These are phyloP conservation scores for Neurospora tetraspora DNA, from an alignment of 495 filamentous ascomycete species.

Conservation along the genomic window DNA sequence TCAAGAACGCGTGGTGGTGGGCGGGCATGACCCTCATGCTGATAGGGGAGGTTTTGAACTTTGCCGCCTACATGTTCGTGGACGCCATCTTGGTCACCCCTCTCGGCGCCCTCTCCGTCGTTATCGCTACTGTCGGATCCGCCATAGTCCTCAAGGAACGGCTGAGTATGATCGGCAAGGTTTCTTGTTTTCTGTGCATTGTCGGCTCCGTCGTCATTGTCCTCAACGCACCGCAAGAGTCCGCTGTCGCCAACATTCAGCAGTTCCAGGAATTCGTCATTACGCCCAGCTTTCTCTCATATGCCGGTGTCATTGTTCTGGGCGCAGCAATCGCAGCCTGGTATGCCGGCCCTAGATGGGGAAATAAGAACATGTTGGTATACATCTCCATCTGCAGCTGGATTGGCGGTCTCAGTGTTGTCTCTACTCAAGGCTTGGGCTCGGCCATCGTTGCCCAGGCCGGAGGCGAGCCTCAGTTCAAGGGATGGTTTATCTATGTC, in stretches of 20 bases:
- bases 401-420: conserved; percentile 89
- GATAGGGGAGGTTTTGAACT: conserved; percentile 92
- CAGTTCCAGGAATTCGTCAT: conserved; percentile 88
- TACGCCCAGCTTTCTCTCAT: conserved; percentile 74
- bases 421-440: conserved; percentile 87
- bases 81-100: conserved; percentile 96
- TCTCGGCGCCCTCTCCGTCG: conserved; percentile 87
- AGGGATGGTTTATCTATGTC: conserved; percentile 94
- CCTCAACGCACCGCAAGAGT: conserved; percentile 81
- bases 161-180: conserved; percentile 89
- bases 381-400: conserved; percentile 94
- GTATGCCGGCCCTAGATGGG: conserved; percentile 82
- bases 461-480: conserved; percentile 73
- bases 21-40: conserved; percentile 95
- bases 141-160: conserved; percentile 96
- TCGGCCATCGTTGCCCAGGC: conserved; percentile 85
- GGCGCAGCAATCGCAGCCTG: conserved; percentile 61
- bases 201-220: conserved; percentile 88
- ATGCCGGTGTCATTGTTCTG: conserved; percentile 74
- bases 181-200: conserved; percentile 92
- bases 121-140: conserved; percentile 84
- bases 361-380: conserved; percentile 94
- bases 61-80: conserved; percentile 93
- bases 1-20: conserved; percentile 97
- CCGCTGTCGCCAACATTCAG: conserved; percentile 79